phyloP scores from a whole-genome alignment of 2,329 filamentous ascomycete species.

The Aspergillus amoenus region DNA sequence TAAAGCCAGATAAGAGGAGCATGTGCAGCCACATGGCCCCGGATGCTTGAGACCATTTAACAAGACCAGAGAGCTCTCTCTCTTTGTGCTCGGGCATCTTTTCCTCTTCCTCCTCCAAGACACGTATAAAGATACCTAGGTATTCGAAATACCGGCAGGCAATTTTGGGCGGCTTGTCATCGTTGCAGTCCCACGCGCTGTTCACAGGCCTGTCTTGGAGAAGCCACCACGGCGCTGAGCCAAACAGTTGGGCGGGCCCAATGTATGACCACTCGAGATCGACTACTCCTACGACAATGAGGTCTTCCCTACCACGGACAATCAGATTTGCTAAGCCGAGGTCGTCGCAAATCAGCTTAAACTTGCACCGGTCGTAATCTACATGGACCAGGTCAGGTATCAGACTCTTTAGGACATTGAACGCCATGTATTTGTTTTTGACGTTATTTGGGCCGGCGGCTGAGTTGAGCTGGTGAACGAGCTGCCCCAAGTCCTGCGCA shows the following conservation, averaged over 20 bases:
- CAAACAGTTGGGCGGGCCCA: slow-evolving; percentile 39
- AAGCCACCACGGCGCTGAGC: slow-evolving; percentile 40
- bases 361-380: slow-evolving; percentile 29
- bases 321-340: slow-evolving; percentile 40
- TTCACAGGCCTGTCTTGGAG: slow-evolving; percentile 33
- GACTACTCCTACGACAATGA: slow-evolving; percentile 36
- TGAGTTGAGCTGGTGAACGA: slow-evolving; percentile 36
- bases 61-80: slow-evolving; percentile 32
- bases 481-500: slow-evolving; percentile 35
- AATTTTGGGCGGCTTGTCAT: slow-evolving; percentile 24
- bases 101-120: slow-evolving; percentile 34
- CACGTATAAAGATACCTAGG: slow-evolving; percentile 29
- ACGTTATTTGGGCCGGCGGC: slow-evolving; percentile 26
- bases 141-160: slow-evolving; percentile 27
- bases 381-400: slow-evolving; percentile 25
- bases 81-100: slow-evolving; percentile 24
- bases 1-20: slow-evolving; percentile 34
- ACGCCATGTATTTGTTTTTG: slow-evolving; percentile 28
- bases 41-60: slow-evolving; percentile 34
- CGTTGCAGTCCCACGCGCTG: slow-evolving; percentile 24
- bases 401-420: slow-evolving; percentile 28
- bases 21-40: slow-evolving; percentile 40
- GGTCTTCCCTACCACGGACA: slow-evolving; percentile 33
- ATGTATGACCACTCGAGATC: slow-evolving; percentile 41
- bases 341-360: slow-evolving; percentile 42